These are phyloP conservation scores for Plantago rigida DNA, from an alignment of 305 asterid species.

Conservation along the genomic window DNA sequence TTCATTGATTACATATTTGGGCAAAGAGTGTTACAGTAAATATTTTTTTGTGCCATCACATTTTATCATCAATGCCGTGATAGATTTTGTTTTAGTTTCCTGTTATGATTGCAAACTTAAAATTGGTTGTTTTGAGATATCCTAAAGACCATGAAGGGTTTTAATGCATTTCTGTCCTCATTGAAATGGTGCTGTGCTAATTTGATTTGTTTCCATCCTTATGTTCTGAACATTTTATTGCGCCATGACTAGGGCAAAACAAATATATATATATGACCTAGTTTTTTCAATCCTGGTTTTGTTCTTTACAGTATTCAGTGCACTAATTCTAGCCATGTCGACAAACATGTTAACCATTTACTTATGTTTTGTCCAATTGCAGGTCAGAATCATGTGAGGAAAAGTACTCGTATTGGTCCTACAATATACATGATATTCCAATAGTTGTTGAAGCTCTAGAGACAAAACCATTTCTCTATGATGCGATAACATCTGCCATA, in stretches of 20 bases:
- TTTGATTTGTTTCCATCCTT: conserved; percentile 11
- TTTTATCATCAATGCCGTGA: background rate
- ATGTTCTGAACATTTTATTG: conserved; percentile 4
- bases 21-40: too few relatives aligned
- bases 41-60: background rate
- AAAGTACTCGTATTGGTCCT: conserved; percentile 42
- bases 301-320: background rate
- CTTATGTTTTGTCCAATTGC: conserved; percentile 32
- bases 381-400: conserved; percentile 57
- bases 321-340: conserved; percentile 8
- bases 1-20: background rate
- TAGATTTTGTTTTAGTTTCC: background rate
- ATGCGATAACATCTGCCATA: conserved; percentile 42
- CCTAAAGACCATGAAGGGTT: too few relatives aligned
- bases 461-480: conserved; percentile 38
- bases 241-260: conserved; percentile 1
- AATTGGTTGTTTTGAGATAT: conserved; percentile 2
- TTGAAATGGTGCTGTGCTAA: background rate
- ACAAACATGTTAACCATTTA: conserved; percentile 17
- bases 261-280: too few relatives aligned
- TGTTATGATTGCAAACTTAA: conserved; percentile 1
- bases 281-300: background rate
- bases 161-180: background rate
- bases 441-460: conserved; percentile 50
- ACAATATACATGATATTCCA: conserved; percentile 53